Evolutionary conservation across 2,329 filamentous ascomycete genomes (phyloP), one percentile per base, ranked within the genome.

Genomic region (Aspergillus flavus): DNA sequence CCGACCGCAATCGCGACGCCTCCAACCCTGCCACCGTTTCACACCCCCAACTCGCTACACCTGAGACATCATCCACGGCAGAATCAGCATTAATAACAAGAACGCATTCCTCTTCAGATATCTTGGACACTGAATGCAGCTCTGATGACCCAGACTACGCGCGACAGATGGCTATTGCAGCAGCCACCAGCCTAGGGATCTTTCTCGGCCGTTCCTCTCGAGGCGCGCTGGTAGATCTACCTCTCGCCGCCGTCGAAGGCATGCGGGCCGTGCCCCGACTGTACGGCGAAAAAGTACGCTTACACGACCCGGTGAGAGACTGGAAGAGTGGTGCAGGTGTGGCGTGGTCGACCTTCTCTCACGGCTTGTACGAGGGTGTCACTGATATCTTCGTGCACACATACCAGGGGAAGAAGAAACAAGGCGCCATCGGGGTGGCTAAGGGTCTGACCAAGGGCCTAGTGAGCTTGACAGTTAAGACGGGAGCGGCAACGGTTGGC

Each of bases 161-260:
- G 39, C 12, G 16, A 23, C 54, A 43, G 21, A 41, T 16, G 21
- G 21, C 30, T 43, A 14, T 43, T 26, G 52, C 50, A 28, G n/a
- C 50, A 9, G 28, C 28, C 14, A 53, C 28, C 9, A 34, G 28
- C 16, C 30, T 32, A 14, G 50, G 50, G 2, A 34, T 21, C 16
- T 32, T 34, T 34, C 50, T 34, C 28, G 50, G 50, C 50, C 28
- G 28, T 6, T 53, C 50, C 19, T 32, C 50, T 19, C 50, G 30
- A 6, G 32, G 46, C 14, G 57, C 57, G 5, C 23, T 46, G 19
- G 71, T 79, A 3, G 75, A 78, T 50, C 57, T 79, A 16, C 77
- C 77, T 0, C 66, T 73, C 9, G 77, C 78, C 1, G 58, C 71
- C 3, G 61, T 75, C 2, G 74, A 79, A 59, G 76, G 76, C 4